Evolutionary conservation across 1,284 basidiomycete species (phyloP).

Genomic region (Naganishia sp.): DNA sequence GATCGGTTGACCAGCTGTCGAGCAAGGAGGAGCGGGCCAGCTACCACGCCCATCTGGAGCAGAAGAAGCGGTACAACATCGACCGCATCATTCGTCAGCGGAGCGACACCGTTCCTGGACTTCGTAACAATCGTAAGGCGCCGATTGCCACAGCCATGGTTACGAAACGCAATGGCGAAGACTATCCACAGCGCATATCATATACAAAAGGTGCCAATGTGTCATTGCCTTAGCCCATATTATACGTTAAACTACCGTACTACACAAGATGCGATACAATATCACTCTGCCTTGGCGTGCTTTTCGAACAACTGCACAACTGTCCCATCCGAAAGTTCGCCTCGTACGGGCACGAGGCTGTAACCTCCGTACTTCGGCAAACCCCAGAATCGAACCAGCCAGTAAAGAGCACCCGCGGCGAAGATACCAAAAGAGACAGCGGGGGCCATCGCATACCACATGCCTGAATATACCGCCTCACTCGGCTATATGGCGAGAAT

Average conservation of each 20-base stretch:
- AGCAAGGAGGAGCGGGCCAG: too few species aligned
- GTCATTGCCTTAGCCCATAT: not conserved
- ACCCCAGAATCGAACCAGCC: constrained; percentile 35
- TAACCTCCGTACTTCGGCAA: constrained; percentile 33
- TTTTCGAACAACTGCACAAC: constrained; percentile 17
- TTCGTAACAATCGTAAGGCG: too few species aligned
- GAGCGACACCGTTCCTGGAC: too few species aligned
- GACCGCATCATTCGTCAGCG: too few species aligned
- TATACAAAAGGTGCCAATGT: not conserved
- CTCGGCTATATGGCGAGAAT: not conserved
- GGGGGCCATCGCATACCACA: constrained; percentile 32
- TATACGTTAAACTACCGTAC: not conserved
- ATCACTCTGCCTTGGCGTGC: constrained; percentile 23
- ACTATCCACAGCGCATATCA: too few species aligned
- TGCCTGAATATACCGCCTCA: constrained; percentile 18
- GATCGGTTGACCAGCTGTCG: too few species aligned
- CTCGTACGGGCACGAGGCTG: constrained; percentile 27
- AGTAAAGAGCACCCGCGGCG: constrained; percentile 34
- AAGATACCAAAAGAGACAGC: constrained; percentile 36
- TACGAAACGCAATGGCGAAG: too few species aligned
- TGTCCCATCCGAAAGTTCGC: constrained; percentile 26
- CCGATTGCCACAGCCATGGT: too few species aligned
- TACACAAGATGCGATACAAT: not conserved
- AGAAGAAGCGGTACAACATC: too few species aligned
- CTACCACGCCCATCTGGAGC: too few species aligned